Conservation (phyloP, 139 green algal genomes). For the Chlamydomonas sphaeroides region DNA sequence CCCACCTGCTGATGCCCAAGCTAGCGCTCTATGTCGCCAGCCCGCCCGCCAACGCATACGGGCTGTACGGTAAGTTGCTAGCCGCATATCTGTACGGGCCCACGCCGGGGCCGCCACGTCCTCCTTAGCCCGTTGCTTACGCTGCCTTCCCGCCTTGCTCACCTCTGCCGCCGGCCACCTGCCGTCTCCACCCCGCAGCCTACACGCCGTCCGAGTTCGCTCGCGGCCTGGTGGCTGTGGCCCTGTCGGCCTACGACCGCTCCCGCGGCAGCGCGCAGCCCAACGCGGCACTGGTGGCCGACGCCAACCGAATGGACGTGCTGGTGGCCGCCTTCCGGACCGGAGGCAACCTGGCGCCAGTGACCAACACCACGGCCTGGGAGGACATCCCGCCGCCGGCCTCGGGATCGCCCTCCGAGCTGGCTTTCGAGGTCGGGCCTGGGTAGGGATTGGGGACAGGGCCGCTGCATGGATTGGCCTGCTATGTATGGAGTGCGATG, state of each 20-base stretch:
- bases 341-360: not conserved
- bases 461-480: no score
- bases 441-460: not conserved
- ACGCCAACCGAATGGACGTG: slow-evolving; percentile 18
- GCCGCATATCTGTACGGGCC: no score
- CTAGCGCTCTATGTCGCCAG: slow-evolving; percentile 45
- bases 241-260: slow-evolving; percentile 58
- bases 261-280: slow-evolving; percentile 30
- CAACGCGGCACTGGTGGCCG: slow-evolving; percentile 16
- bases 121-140: no score
- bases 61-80: no score
- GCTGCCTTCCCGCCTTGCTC: no score
- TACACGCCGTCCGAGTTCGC: not conserved
- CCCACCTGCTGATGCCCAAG: slow-evolving; percentile 36
- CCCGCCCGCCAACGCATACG: not conserved
- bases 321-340: slow-evolving; percentile 17
- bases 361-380: slow-evolving; percentile 31
- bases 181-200: no score
- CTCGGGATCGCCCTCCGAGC: not conserved
- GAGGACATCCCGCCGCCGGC: slow-evolving; percentile 1
- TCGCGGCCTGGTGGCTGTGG: slow-evolving; percentile 24
- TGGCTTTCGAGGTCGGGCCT: slow-evolving; percentile 27
- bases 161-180: no score
- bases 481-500: no score
- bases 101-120: no score